Percentiles rank a stretch among this genome's conserved stretches.
These are phyloP conservation scores for Aspergillus arachidicola DNA, from an alignment of 2,329 filamentous ascomycete genomes.

Conservation along the genomic window DNA sequence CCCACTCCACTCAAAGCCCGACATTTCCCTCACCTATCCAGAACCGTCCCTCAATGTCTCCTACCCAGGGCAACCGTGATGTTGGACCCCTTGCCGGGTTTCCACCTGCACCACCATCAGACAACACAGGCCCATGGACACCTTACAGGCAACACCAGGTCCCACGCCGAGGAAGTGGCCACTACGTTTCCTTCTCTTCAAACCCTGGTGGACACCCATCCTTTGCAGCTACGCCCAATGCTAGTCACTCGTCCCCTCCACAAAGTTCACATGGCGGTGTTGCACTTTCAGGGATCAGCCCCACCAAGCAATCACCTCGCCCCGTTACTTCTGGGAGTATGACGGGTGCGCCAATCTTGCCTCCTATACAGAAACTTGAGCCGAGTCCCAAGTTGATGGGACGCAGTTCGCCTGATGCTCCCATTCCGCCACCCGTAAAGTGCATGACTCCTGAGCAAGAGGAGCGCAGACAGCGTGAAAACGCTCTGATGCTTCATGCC, in stretches of 20 bases:
- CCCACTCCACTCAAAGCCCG: conserved; percentile 40
- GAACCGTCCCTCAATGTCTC: conserved; percentile 51
- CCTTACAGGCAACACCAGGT: conserved; percentile 36
- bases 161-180: conserved; percentile 32
- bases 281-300: conserved; percentile 48
- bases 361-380: conserved; percentile 44
- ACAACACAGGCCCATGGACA: conserved; percentile 34
- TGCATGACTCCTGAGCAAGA: conserved; percentile 48
- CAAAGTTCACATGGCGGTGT: conserved; percentile 39
- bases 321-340: conserved; percentile 39
- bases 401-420: conserved; percentile 44
- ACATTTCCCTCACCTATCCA: conserved; percentile 44
- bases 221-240: conserved; percentile 37
- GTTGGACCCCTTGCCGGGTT: conserved; percentile 49
- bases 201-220: conserved; percentile 35
- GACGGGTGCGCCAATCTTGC: conserved; percentile 39
- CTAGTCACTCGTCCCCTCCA: conserved; percentile 37
- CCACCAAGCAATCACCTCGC: conserved; percentile 49
- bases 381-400: conserved; percentile 50
- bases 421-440: conserved; percentile 45
- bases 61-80: conserved; percentile 53
- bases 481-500: conserved; percentile 31
- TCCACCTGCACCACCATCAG: conserved; percentile 33
- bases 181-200: conserved; percentile 30
- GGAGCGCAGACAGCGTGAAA: conserved; percentile 42